Base-by-base conservation (phyloP, 1,139 yeast species). In the Suhomyces guaymorum region DNA sequence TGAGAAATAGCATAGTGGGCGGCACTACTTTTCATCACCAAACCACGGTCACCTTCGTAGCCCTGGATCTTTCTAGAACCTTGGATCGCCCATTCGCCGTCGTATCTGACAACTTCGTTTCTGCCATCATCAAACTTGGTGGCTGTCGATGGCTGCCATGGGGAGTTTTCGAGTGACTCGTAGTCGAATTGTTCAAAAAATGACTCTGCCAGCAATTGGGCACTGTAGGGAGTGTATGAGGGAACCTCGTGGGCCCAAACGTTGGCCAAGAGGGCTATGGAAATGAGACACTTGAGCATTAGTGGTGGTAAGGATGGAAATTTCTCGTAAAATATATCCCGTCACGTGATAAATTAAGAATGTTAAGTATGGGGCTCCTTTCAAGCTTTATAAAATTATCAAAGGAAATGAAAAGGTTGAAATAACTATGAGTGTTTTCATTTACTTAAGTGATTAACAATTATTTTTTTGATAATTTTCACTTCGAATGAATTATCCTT, bases 1-100 rank as follows among this genome's bases (percentile, higher is more conserved):
- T 77, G 73, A 14, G 86, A 78, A 44, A 88, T 83, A 18, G 94
- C 95, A 59, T 86, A 88, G 51, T 78, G 85, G 26, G 89, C 80
- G 28, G 95, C 92, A 33, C 78, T 79, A 9, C 83, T 66, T 55
- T 82, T 82, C 58, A 82, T 73, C 10, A 85, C 92, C 39, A 88
- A 72, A 3, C 95, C 96, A 40, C 70, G 70, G 58, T 87, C 95
- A 37, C 74, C 73, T 12, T 52, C 55, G 48, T 77, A 75, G 1
- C 84, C 92, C 1, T 81, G 78, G 47, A 73, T 68, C 20, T 68
- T 70, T 2, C 48, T 42, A 2, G 71, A 43, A 5, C 82, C 63
- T 54, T 81, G 88, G 35, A 87, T 69, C 5, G 63, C 61, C 96
- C 96, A 88, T 52, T 75, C 61, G 11, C 96, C 96, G 13, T 58